Conservation (phyloP, 495 filamentous ascomycete genomes). For the Hypoxylon fuscum region DNA sequence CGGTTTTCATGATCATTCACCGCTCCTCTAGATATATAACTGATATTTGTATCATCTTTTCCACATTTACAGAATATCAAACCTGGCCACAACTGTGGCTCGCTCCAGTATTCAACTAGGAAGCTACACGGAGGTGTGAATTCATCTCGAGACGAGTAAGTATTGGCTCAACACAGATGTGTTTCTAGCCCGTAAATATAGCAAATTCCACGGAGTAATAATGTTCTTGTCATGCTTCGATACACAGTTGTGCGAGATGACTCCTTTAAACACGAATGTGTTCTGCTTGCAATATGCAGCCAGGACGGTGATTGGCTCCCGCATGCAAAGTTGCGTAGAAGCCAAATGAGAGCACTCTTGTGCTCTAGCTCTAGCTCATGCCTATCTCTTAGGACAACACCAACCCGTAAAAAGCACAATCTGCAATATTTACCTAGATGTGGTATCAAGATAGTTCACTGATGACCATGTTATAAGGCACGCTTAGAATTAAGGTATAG, state of each 20-base stretch:
- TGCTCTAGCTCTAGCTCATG: conserved; percentile 10
- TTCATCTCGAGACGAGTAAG: background rate
- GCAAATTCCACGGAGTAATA: background rate
- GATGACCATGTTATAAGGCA: too few relatives aligned
- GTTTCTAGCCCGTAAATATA: background rate
- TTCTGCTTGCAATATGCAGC: background rate
- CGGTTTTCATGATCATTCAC: conserved; percentile 13
- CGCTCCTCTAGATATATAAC: conserved; percentile 31
- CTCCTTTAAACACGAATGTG: conserved; percentile 11
- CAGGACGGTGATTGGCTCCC: conserved; percentile 7
- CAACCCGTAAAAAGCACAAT: background rate
- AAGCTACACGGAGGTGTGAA: background rate
- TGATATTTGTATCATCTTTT: background rate
- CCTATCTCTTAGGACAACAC: background rate
- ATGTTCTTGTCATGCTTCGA: background rate
- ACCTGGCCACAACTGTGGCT: conserved; percentile 14
- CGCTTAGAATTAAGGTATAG: too few relatives aligned
- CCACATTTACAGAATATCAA: background rate
- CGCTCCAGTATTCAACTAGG: background rate
- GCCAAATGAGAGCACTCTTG: conserved; percentile 22
- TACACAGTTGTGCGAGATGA: background rate
- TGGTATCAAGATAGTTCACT: too few relatives aligned
- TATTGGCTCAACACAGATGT: conserved; percentile 23
- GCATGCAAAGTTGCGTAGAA: background rate
- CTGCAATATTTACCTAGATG: too few relatives aligned